phyloP scores from a whole-genome alignment of 116 monocot genomes.

The Iris pallida region DNA sequence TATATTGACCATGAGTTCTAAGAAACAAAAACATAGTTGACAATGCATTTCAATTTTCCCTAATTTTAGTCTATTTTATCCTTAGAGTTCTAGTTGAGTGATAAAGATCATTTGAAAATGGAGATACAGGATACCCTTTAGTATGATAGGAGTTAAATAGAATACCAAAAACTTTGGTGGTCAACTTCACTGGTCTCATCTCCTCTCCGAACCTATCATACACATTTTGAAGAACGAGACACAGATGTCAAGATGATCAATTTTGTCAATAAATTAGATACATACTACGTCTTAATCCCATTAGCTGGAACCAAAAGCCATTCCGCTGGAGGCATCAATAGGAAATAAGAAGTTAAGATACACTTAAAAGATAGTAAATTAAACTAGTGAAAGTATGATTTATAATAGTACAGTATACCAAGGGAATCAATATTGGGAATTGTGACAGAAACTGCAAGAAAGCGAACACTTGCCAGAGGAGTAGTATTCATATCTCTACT shows the following conservation, averaged over 20 bases:
- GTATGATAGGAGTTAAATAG: too few relatives aligned
- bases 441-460: slow-evolving; percentile 92
- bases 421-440: slow-evolving; percentile 96
- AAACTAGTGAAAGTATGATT: not conserved
- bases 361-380: not conserved
- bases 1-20: not conserved
- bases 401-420: slow-evolving; percentile 35
- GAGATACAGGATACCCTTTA: not conserved
- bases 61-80: not conserved
- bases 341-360: not conserved
- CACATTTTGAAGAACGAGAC: slow-evolving; percentile 7
- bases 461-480: slow-evolving; percentile 74
- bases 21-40: not conserved
- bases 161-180: slow-evolving; percentile 91
- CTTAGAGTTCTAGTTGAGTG: not conserved
- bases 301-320: slow-evolving; percentile 81
- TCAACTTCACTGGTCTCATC: slow-evolving; percentile 97
- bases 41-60: not conserved
- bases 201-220: slow-evolving; percentile 92
- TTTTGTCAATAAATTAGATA: slow-evolving; percentile 1
- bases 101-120: not conserved
- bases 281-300: slow-evolving; percentile 83
- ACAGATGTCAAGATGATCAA: not conserved
- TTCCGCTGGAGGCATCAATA: slow-evolving; percentile 54
- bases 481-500: slow-evolving; percentile 50